Base-by-base conservation (phyloP, 495 filamentous ascomycete species). In the Penicillium argentinense region DNA sequence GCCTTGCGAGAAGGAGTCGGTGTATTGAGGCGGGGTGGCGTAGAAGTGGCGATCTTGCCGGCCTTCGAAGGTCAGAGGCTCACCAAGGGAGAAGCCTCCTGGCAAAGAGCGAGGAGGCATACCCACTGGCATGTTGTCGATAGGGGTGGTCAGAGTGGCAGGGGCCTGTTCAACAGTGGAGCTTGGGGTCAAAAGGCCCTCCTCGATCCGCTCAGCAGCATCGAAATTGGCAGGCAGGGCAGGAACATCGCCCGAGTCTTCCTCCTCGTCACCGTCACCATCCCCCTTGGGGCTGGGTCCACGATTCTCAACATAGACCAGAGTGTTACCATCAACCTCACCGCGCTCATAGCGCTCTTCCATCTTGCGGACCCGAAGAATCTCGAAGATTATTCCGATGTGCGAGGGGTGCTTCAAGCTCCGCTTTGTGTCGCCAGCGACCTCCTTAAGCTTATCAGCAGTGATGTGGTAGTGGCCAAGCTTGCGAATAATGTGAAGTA, bases 291-390 rank as follows among this genome's bases (percentile, higher is more conserved):
- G 53, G 39, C 60, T 65, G 1, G 66, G 53, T 19, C 71, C 64
- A 7, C 63, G 61, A 54, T 72, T 69, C 34, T 59, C 51, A 8
- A 72, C 63, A 43, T 69, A 75, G 13, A 73, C 64, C 12, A 66
- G 41, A 40, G 66, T 66, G 37, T 41, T 66, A 17, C 49, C 56
- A 51, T 74, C 72, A 50, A 81, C 63, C 72, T 77, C 76, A 24
- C 76, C 71, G 18, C 67, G 62, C 37, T 75, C 68, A 53, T 63
- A 77, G 5, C 75, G 66, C 49, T 79, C 77, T 56, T 81, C 78
- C 58, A 78, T 55, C 53, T 71, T 72, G 41, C 78, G 66, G 9
- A 81, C 75, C 3, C 65, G 66, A 34, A 80, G 76, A 4, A 81
- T 73, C 54, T 81, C 78, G 14, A 72, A 70, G 11, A 81, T 53